Conservation (phyloP, 139 green algal genomes). For the Volvox africanus region DNA sequence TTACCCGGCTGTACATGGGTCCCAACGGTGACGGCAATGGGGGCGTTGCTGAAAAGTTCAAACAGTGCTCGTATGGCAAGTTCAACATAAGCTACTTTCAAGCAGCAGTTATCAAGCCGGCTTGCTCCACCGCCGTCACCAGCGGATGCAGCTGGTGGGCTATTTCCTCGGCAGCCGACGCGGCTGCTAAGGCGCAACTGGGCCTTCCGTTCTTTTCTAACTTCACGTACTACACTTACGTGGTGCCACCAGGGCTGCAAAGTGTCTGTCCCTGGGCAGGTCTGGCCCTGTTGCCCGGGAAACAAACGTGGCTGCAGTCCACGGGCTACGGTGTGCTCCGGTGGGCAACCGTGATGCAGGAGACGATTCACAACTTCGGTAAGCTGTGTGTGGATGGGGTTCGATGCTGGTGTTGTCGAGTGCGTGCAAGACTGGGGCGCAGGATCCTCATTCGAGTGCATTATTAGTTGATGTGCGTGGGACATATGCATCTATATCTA, state of each 20-base stretch:
- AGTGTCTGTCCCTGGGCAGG: constrained; percentile 12
- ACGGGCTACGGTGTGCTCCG: neutral
- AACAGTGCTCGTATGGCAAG: constrained; percentile 23
- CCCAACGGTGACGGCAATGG: neutral
- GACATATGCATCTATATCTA: neutral
- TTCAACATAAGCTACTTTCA: neutral
- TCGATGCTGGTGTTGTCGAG: neutral
- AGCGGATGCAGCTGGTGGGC: neutral
- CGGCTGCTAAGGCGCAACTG: constrained; percentile 1
- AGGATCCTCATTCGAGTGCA: too few relatives aligned
- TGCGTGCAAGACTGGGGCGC: neutral
- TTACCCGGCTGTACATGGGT: neutral
- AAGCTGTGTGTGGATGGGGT: neutral
- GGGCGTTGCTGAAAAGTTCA: neutral
- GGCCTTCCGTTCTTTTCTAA: neutral
- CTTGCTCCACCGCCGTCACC: neutral
- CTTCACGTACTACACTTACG: constrained; percentile 31
- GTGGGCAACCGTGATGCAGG: constrained; percentile 33
- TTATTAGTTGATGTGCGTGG: too few relatives aligned
- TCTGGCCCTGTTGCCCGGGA: constrained; percentile 30
- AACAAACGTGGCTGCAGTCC: constrained; percentile 35
- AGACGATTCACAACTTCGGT: constrained; percentile 34
- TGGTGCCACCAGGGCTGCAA: constrained; percentile 11
- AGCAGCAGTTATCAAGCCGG: neutral
- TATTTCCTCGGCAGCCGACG: neutral